phyloP scores from a whole-genome alignment of 192 early-diverging fungal species.

The Podila minutissima region DNA sequence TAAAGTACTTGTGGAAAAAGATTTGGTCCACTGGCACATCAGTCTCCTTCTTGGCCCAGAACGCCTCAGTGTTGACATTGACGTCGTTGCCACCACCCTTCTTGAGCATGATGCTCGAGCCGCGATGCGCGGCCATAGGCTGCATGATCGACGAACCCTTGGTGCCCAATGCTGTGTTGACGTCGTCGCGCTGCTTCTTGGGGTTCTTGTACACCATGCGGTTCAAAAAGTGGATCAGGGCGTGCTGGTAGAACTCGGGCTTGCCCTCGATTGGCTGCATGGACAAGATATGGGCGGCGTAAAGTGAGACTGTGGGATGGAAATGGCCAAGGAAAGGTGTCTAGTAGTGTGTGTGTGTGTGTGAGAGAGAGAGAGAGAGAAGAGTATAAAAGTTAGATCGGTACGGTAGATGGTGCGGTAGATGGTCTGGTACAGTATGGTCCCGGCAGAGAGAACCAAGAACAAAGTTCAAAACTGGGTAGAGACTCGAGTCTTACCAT shows the following conservation, averaged over 20 bases:
- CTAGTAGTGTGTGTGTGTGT: no score
- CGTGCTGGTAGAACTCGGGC: constrained; percentile 90
- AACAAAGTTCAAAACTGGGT: not conserved
- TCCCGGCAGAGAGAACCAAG: not conserved
- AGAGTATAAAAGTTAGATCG: not conserved
- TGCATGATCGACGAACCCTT: constrained; percentile 70
- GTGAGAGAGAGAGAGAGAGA: no score
- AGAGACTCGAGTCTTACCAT: constrained; percentile 58
- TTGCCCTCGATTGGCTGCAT: constrained; percentile 72
- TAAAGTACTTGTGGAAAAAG: constrained; percentile 86
- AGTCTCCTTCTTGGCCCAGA: constrained; percentile 64
- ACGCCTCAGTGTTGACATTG: constrained; percentile 74
- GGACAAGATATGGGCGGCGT: constrained; percentile 76
- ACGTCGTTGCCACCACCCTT: constrained; percentile 71
- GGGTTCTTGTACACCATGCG: constrained; percentile 96
- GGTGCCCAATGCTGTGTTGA: constrained; percentile 64
- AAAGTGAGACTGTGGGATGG: constrained; percentile 92
- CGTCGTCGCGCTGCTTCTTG: constrained; percentile 67
- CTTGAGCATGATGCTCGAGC: constrained; percentile 69
- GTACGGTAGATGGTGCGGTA: no score
- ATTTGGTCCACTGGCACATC: constrained; percentile 81
- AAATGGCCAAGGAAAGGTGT: constrained; percentile 80
- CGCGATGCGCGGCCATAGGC: constrained; percentile 64
- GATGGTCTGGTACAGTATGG: not conserved
- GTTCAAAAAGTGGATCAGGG: constrained; percentile 93